Conservation (phyloP, 306 rosid genomes). For the Cicer bijugum region DNA sequence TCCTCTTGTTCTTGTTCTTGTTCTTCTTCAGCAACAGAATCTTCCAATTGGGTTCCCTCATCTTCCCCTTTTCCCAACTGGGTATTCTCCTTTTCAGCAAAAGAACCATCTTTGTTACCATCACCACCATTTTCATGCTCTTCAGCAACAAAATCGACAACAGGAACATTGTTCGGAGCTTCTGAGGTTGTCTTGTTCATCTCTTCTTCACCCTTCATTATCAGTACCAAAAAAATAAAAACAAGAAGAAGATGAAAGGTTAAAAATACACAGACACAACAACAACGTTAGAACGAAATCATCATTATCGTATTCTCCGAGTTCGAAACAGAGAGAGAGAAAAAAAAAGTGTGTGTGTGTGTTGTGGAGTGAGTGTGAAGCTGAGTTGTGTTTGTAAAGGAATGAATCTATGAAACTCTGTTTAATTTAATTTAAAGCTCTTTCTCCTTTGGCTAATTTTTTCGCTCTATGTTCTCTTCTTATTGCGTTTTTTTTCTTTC, state of each 20-base stretch:
- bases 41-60: slow-evolving; percentile 45
- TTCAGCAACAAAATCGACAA: slow-evolving; percentile 20
- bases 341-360: too few relatives aligned
- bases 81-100: slow-evolving; percentile 41
- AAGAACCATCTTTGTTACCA: background rate
- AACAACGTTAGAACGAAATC: background rate
- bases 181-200: slow-evolving; percentile 56
- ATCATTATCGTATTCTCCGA: background rate
- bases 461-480: too few relatives aligned
- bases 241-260: background rate
- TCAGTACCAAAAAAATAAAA: background rate
- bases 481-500: too few relatives aligned
- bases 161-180: slow-evolving; percentile 36
- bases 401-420: too few relatives aligned
- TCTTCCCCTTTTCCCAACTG: slow-evolving; percentile 28
- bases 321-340: background rate
- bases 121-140: slow-evolving; percentile 34
- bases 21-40: slow-evolving; percentile 37
- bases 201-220: slow-evolving; percentile 55
- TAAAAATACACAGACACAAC: background rate
- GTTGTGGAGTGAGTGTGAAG: too few relatives aligned
- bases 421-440: too few relatives aligned
- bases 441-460: too few relatives aligned
- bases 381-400: too few relatives aligned
- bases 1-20: slow-evolving; percentile 43